Percentiles rank a stretch among this genome's conserved stretches.
Conservation (phyloP, 495 filamentous ascomycete genomes). For the Cercophora samala region DNA sequence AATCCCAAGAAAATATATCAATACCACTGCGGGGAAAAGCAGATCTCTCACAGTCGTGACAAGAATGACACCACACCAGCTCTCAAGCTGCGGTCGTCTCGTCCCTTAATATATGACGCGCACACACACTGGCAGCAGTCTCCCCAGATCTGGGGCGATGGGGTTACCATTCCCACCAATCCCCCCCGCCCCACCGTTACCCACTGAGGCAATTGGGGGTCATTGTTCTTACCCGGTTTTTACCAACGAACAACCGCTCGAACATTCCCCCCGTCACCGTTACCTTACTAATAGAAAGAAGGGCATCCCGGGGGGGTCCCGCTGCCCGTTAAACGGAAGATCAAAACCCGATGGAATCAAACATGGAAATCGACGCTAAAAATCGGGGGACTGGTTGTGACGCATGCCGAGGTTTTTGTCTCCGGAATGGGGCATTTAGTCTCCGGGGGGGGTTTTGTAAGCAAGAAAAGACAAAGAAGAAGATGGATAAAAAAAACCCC, state of each 20-base stretch:
- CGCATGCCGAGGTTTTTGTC: background rate
- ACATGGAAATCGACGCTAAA: background rate
- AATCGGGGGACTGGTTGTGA: background rate
- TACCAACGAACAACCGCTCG: background rate
- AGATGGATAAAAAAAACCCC: background rate
- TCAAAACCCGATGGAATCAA: background rate
- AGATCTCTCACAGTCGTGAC: background rate
- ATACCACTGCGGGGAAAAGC: background rate
- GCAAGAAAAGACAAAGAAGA: background rate
- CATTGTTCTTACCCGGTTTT: background rate
- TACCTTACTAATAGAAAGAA: background rate
- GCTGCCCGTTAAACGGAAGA: background rate
- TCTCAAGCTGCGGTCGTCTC: background rate
- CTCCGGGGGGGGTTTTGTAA: background rate
- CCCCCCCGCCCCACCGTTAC: background rate
- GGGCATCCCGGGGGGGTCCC: background rate
- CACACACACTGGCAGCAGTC: background rate
- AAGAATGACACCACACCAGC: no score
- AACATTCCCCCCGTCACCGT: no score
- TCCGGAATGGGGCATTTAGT: no score
- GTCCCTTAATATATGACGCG: slow-evolving; percentile 4
- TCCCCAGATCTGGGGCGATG: no score
- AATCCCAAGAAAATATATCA: background rate
- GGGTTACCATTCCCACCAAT: background rate
- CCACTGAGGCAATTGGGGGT: background rate